Conservation (phyloP, 306 rosid species). For the Gleditsia sinensis region DNA sequence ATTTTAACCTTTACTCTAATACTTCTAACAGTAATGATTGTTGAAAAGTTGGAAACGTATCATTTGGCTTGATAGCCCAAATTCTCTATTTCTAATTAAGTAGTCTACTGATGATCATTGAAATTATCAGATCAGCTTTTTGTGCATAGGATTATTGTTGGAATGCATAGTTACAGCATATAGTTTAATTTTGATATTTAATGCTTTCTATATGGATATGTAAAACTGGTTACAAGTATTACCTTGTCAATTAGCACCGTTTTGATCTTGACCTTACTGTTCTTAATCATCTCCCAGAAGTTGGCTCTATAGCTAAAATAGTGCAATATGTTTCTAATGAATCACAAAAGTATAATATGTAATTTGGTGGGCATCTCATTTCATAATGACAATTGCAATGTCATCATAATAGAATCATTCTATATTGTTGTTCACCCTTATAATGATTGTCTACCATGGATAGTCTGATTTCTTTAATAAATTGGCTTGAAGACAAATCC, state of each 20-base stretch:
- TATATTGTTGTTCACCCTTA: neutral
- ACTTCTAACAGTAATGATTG: too few relatives aligned
- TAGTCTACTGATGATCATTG: neutral
- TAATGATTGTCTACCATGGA: constrained; percentile 10
- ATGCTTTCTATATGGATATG: too few relatives aligned
- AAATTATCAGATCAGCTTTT: constrained; percentile 17
- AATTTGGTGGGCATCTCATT: neutral
- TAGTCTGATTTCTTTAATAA: neutral
- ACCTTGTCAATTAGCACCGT: neutral
- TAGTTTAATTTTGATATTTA: neutral
- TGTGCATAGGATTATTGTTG: constrained; percentile 7
- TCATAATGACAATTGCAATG: neutral
- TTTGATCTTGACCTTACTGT: too few relatives aligned
- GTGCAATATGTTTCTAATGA: neutral
- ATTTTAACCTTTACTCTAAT: too few relatives aligned
- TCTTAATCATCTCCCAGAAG: too few relatives aligned
- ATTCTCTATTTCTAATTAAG: neutral
- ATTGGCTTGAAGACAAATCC: neutral
- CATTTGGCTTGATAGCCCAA: constrained; percentile 6
- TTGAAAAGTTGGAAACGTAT: neutral
- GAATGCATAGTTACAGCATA: constrained; percentile 12
- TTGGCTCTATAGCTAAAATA: neutral
- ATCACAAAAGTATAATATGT: neutral
- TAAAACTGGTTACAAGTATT: neutral
- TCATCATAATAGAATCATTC: neutral